These are phyloP conservation scores for Cercospora beticola DNA, from an alignment of 2,329 filamentous ascomycete genomes.

Conservation along the genomic window DNA sequence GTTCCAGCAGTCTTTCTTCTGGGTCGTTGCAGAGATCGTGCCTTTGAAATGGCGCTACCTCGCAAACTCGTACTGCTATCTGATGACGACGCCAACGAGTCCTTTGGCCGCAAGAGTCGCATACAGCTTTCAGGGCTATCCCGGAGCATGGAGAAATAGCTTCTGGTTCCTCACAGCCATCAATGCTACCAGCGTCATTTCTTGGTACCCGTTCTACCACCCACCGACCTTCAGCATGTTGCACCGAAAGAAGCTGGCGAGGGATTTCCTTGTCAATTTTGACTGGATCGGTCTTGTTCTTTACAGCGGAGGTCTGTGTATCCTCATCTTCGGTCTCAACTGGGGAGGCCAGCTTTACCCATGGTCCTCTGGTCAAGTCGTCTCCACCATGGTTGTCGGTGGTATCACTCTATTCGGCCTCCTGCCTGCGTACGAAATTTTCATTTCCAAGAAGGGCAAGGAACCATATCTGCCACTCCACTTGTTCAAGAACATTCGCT, in stretches of 20 bases:
- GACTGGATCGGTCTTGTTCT: constrained; percentile 32
- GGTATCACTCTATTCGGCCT: constrained; percentile 27
- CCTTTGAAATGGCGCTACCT: constrained; percentile 36
- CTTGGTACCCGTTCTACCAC: constrained; percentile 39
- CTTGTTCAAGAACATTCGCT: constrained; percentile 32
- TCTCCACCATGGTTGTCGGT: constrained; percentile 34
- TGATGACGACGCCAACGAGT: constrained; percentile 30
- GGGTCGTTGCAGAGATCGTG: constrained; percentile 42
- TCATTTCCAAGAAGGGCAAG: constrained; percentile 24
- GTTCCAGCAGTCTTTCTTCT: constrained; percentile 42
- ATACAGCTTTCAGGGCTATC: constrained; percentile 27
- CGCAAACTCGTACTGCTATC: constrained; percentile 30
- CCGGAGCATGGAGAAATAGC: constrained; percentile 28
- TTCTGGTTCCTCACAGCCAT: constrained; percentile 35
- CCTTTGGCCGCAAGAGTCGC: constrained; percentile 30
- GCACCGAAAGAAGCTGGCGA: constrained; percentile 30
- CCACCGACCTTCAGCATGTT: constrained; percentile 34
- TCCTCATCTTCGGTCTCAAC: constrained; percentile 32
- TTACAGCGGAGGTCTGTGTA: constrained; percentile 27
- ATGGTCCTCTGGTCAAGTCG: constrained; percentile 33
- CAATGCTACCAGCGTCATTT: constrained; percentile 34
- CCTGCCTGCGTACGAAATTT: constrained; percentile 30
- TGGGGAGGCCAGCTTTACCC: constrained; percentile 37
- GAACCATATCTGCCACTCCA: constrained; percentile 32
- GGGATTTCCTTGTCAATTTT: constrained; percentile 30